phyloP scores from a whole-genome alignment of 2,329 filamentous ascomycete species.

The Ascochyta lentis region DNA sequence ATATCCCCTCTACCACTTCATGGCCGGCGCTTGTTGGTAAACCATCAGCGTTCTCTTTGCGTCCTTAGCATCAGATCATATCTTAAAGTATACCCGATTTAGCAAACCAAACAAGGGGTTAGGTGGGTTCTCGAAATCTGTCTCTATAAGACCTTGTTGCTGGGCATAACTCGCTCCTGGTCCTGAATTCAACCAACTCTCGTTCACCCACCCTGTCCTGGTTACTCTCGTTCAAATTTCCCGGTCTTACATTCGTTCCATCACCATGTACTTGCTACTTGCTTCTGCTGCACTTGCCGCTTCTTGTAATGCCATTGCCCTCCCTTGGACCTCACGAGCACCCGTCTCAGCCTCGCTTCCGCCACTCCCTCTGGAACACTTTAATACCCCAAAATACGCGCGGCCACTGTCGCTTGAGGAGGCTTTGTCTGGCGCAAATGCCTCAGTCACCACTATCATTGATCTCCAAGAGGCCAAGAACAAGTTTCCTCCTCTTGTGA shows the following conservation, averaged over 20 bases:
- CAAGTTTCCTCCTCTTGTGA: conserved; percentile 5
- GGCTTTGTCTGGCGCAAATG: conserved; percentile 9
- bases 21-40: no score
- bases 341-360: background rate
- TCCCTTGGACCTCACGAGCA: conserved; percentile 8
- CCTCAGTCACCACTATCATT: conserved; percentile 11
- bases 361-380: conserved; percentile 3
- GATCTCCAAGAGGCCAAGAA: conserved; percentile 3
- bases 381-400: conserved; percentile 13
- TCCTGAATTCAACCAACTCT: background rate
- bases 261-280: conserved; percentile 2
- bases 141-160: background rate
- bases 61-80: no score
- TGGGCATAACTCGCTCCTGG: background rate
- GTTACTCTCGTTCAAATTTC: background rate
- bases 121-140: background rate
- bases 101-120: no score
- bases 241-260: conserved; percentile 1
- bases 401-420: conserved; percentile 7
- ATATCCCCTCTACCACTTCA: no score
- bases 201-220: background rate
- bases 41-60: no score
- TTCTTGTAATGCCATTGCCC: conserved; percentile 7
- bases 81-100: no score
- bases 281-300: conserved; percentile 3